Evolutionary conservation across 2,329 filamentous ascomycete species (phyloP).

Genomic region (Magnaporthiopsis incrustans): DNA sequence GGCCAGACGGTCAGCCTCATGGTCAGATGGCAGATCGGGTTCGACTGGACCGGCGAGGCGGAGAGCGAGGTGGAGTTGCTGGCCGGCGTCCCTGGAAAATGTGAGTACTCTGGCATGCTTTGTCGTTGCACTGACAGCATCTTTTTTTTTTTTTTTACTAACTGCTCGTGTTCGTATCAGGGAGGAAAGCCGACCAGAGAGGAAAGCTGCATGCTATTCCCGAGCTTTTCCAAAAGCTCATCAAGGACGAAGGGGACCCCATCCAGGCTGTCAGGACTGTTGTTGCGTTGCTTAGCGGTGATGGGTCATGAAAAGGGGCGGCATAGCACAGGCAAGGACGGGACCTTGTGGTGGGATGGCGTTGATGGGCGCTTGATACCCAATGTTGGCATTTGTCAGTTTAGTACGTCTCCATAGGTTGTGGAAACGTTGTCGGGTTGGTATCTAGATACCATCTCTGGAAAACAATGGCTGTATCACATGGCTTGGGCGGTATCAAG

Average conservation of each 20-base stretch:
- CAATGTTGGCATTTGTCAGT: neutral
- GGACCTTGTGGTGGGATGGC: neutral
- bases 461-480: neutral
- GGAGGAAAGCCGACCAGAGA: conserved; percentile 51
- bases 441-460: neutral
- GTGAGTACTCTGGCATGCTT: conserved; percentile 36
- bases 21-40: conserved; percentile 54
- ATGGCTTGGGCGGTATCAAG: neutral
- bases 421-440: neutral
- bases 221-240: conserved; percentile 50
- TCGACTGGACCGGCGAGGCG: conserved; percentile 69
- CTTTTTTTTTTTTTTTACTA: too few relatives aligned
- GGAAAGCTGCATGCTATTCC: conserved; percentile 51
- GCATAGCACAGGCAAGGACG: conserved; percentile 8
- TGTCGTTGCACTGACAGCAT: too few relatives aligned
- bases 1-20: conserved; percentile 34
- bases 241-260: conserved; percentile 46
- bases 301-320: conserved; percentile 14
- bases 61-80: conserved; percentile 48
- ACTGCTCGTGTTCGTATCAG: conserved; percentile 25
- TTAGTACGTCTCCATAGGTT: neutral
- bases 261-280: conserved; percentile 50
- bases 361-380: neutral
- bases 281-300: conserved; percentile 50
- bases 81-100: conserved; percentile 51